These are phyloP conservation scores for Saturnispora silvae DNA, from an alignment of 805 yeast genomes.

Conservation along the genomic window DNA sequence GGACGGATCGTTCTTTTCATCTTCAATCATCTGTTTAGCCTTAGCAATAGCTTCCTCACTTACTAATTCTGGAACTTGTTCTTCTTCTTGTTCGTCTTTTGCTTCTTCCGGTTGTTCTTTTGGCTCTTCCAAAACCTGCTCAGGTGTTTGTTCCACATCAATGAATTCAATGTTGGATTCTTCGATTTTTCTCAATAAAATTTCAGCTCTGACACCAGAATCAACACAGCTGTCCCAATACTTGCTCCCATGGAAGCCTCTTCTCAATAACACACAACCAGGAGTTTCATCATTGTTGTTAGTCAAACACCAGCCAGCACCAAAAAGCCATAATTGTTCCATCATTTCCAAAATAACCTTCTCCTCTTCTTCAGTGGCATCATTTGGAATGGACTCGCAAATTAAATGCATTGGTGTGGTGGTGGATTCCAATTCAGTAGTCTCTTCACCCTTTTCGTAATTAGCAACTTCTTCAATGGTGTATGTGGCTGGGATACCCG, in stretches of 20 bases:
- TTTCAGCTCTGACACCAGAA: conserved; percentile 88
- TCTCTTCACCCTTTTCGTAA: conserved; percentile 33
- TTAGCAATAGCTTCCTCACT: conserved; percentile 10
- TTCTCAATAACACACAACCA: conserved; percentile 63
- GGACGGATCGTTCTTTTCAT: conserved; percentile 41
- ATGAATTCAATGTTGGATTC: conserved; percentile 56
- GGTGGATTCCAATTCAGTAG: conserved; percentile 32
- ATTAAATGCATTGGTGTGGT: conserved; percentile 76
- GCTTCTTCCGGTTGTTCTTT: conserved; percentile 13
- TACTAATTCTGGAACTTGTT: conserved; percentile 14
- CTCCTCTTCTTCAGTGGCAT: conserved; percentile 32
- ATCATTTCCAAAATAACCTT: conserved; percentile 44
- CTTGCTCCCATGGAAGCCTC: conserved; percentile 30
- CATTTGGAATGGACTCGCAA: conserved; percentile 39
- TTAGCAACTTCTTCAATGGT: conserved; percentile 68
- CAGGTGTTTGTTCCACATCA: conserved; percentile 21
- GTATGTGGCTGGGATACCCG: conserved; percentile 75
- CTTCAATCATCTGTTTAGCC: conserved; percentile 17
- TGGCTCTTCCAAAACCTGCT: conserved; percentile 1
- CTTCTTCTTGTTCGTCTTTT: conserved; percentile 11
- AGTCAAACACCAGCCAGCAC: conserved; percentile 85
- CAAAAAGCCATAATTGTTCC: conserved; percentile 60
- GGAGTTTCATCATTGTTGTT: conserved; percentile 70
- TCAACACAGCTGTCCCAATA: conserved; percentile 48
- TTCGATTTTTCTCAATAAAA: conserved; percentile 60